Evolutionary conservation across 345 rosid species (phyloP), one percentile per base, ranked within the genome.

Genomic region (Nasturtium officinale): DNA sequence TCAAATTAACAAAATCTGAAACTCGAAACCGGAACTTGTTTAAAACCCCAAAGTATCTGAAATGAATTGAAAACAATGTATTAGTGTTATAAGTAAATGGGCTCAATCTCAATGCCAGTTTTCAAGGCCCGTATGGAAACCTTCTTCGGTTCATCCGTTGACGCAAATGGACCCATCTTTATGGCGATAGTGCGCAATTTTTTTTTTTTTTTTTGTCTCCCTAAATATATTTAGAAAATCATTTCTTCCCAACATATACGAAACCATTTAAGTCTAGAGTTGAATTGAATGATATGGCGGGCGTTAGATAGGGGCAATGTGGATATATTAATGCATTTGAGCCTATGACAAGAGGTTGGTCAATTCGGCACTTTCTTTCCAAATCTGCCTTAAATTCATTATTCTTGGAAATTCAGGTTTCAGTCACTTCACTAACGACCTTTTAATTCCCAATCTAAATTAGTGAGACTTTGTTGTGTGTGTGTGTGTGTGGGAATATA

Each of bases 341-440:
- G 35, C 50, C 13, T 64, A 55, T 33, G 60, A 18, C 21, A 28
- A 51, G 48, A 60, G 40, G 54, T 75, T 51, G 38, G 63, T 75
- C 69, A 43, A 16, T 32, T 52, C 23, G 29, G 48, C 20, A 16
- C 50, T 66, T 74, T 48, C 53, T 67, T 67, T 68, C 60, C 73
- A 68, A 68, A 10, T 75, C 74, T 75, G 63, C 56, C 55, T 42
- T 75, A 60, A 75, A 42, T 68, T 23, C 56, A 23, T 75, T 68
- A 60, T 32, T 68, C 69, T 68, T 15, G 2, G 5, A 67, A 60
- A 15, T 32, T 75, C 72, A 38, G 35, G 37, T 58, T 66, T 38
- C n/a, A 18, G 73, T 50, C 69, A 75, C 47, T 67, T 60, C 74
- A 23, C 74, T 60, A 67, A 52, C 60, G 28, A 73, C 51, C 50